Base-by-base conservation (phyloP, 495 filamentous ascomycete species). In the Glarea lozoyensis region DNA sequence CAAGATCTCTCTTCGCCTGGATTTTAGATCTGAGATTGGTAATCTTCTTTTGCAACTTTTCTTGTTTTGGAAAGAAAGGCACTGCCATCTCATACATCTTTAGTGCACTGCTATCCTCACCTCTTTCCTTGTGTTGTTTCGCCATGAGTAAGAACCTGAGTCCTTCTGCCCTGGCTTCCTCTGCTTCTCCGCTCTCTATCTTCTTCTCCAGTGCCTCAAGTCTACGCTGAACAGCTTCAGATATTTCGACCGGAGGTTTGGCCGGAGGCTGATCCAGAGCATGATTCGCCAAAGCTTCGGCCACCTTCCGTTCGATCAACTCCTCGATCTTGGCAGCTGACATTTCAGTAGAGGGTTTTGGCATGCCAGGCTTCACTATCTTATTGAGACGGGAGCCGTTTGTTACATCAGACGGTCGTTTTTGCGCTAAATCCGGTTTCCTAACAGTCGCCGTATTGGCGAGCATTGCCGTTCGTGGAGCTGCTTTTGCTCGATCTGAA, bases 291-390 rank as follows among this genome's bases (percentile, higher is more conserved):
- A 97, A 65, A 23, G 92, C 85, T 57, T 94, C 89, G 33, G 82
- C 81, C 0, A 98, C 86, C 49, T 94, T 94, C 55, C 79, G 82
- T 57, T 92, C 84, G 5, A 98, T 86, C 60, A 96, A 78, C 33
- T 88, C 86, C 53, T 95, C 89, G 29, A 94, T 89, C 42, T 73
- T 78, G n/a, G 75, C 79, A 19, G 84, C 81, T 3, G 83, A 85
- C 3, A 94, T 54, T 6, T 63, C 60, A 2, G 62, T 56, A 3
- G 46, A 55, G 18, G 68, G 58, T n/a, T 59, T 61, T 13, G 60
- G 43, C 37, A 39, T 49, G 11, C 63, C 49, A 15, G 41, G 48
- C 9, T 65, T 52, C 9, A 36, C 43, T 33, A 61, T 63, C 52
- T 70, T 70, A 32, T 54, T 45, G 11, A 60, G 55, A 1, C 71